A percentile compares a stretch with the other conserved stretches of the same genome.
Conservation (phyloP, 2,329 filamentous ascomycete species). For the Colletotrichum filicis region DNA sequence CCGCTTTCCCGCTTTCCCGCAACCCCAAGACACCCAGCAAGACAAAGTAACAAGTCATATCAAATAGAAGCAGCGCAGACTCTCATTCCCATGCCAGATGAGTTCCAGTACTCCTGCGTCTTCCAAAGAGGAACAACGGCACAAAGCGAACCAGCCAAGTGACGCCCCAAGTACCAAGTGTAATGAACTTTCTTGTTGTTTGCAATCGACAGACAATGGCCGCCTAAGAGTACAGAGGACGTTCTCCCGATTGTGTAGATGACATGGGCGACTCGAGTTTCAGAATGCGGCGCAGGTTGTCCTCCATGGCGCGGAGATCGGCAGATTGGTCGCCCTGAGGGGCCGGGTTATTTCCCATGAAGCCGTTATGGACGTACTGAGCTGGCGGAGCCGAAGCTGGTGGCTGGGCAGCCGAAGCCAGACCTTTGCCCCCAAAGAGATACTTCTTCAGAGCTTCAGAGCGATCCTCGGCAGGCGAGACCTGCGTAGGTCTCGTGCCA, state of each 20-base stretch:
- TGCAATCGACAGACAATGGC: background rate
- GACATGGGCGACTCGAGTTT: slow-evolving; percentile 48
- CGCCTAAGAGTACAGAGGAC: slow-evolving; percentile 27
- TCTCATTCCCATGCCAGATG: slow-evolving; percentile 11
- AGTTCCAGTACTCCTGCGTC: background rate
- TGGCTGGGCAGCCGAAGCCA: slow-evolving; percentile 30
- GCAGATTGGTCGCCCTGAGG: slow-evolving; percentile 40
- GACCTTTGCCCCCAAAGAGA: slow-evolving; percentile 56
- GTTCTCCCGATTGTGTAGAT: slow-evolving; percentile 36
- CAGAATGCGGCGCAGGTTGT: slow-evolving; percentile 63
- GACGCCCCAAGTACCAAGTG: background rate
- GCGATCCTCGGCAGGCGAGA: slow-evolving; percentile 42
- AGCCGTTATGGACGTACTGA: slow-evolving; percentile 9
- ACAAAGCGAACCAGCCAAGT: background rate
- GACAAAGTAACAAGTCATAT: slow-evolving; percentile 21
- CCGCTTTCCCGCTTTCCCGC: slow-evolving; percentile 8
- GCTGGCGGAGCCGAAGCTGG: slow-evolving; percentile 7
- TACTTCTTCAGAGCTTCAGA: slow-evolving; percentile 67
- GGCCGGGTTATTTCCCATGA: slow-evolving; percentile 1
- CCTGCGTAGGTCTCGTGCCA: slow-evolving; percentile 3
- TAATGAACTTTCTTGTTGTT: background rate
- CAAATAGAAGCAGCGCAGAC: slow-evolving; percentile 21
- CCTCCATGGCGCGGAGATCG: slow-evolving; percentile 63
- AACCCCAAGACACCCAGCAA: slow-evolving; percentile 31
- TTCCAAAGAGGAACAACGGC: background rate